Base-by-base conservation (phyloP, 768 basidiomycete genomes). In the Boletellus ananiceps region DNA sequence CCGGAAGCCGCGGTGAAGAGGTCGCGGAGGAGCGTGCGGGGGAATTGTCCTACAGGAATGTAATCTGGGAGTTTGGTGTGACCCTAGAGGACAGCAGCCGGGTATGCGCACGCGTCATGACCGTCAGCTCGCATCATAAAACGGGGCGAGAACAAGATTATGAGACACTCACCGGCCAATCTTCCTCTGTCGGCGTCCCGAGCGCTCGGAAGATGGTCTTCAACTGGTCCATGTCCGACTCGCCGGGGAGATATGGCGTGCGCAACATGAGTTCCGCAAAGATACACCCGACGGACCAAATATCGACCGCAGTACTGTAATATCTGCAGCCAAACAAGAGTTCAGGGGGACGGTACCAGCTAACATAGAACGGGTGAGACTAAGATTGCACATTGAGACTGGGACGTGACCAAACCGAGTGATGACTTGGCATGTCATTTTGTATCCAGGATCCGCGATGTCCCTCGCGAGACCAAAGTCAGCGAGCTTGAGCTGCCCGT, bases 401-500 rank as follows among this genome's bases (percentile, higher is more conserved):
- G 54, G 51, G 32, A 35, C 36, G 36, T 12, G 25, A 33, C 67
- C 81, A 46, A 44, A 94, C 93, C 93, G 78, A 15, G 96, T 99
- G 69, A 99, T 97, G 53, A 99, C 95, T 63, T 97, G 93, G 60
- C 86, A 90, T 0, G 96, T 97, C 96, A 99, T 98, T 69, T 92
- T 93, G 62, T 86, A 86, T 4, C 86, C 88, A 21, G 94, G 93
- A 60, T 98, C 96, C 14, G 88, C 91, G 67, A 88, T 95, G 71
- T 99, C 96, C 49, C 96, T 75, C 21, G 96, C 96, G 8, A 99
- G 80, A 78, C 96, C 96, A 67, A 99, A 99, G 81, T 99, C 96
- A 12, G 96, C 96, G 40, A 99, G 80, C 71, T 99, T 99, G 56
- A 98, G 84, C 45, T 89, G 84, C 0, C 96, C 96, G 44, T 91